A percentile compares a stretch with the other conserved stretches of the same genome.
These are phyloP conservation scores for Candida boidinii DNA, from an alignment of 805 yeast genomes.

Conservation along the genomic window DNA sequence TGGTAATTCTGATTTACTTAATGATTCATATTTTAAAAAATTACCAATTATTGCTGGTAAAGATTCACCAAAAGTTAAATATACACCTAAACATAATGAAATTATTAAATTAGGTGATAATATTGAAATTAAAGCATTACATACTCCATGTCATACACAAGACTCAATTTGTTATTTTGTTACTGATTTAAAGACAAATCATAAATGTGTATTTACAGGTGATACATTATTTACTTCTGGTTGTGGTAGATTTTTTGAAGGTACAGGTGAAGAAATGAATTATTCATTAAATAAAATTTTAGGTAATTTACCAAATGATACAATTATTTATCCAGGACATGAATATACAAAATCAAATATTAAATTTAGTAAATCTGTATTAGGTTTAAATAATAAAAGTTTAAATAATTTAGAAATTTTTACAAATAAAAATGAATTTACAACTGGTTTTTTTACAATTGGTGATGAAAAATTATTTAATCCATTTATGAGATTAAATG, in stretches of 20 bases:
- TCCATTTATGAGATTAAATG: conserved; percentile 80
- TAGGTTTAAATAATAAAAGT: conserved; percentile 39
- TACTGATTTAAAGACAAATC: conserved; percentile 50
- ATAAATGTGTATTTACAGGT: conserved; percentile 84
- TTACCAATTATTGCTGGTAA: conserved; percentile 77
- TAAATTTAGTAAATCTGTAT: conserved; percentile 61
- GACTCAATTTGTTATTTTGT: conserved; percentile 89
- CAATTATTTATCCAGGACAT: conserved; percentile 87
- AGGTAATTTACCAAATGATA: conserved; percentile 55
- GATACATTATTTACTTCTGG: conserved; percentile 93
- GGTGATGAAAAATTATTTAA: conserved; percentile 75
- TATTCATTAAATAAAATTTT: conserved; percentile 51
- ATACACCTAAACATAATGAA: conserved; percentile 61
- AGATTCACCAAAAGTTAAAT: conserved; percentile 65
- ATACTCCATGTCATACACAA: conserved; percentile 97
- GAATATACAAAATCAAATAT: conserved; percentile 86
- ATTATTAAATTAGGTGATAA: conserved; percentile 53
- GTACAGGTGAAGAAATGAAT: conserved; percentile 76
- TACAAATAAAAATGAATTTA: conserved; percentile 47
- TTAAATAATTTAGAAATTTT: conserved; percentile 46
- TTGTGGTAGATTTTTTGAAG: conserved; percentile 96
- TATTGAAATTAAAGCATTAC: conserved; percentile 66
- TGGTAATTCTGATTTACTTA: conserved; percentile 48
- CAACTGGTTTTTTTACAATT: conserved; percentile 84
- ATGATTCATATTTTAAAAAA: conserved; percentile 26